phyloP scores from a whole-genome alignment of 1,284 basidiomycete genomes.

The Malassezia sympodialis region DNA sequence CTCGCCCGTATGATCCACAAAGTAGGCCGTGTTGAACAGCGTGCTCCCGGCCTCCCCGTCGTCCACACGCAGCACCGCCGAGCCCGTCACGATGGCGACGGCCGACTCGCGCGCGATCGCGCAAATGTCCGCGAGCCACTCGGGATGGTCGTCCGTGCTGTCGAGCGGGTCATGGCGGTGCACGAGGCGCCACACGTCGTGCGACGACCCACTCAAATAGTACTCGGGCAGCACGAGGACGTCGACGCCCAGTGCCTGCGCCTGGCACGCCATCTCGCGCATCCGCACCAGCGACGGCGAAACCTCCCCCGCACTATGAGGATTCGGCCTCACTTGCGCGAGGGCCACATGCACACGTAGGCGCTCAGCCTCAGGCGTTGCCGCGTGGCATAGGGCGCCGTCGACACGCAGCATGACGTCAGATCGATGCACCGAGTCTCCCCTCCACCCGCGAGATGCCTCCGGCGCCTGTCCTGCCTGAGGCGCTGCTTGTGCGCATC shows the following conservation, averaged over 20 bases:
- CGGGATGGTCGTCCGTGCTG: not conserved
- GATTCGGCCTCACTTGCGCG: constrained; percentile 20
- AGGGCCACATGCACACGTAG: constrained; percentile 16
- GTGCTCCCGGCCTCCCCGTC: constrained; percentile 18
- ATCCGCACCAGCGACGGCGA: not conserved
- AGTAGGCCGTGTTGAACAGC: constrained; percentile 45
- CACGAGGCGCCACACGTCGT: constrained; percentile 25
- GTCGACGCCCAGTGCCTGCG: constrained; percentile 22
- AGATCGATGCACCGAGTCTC: not conserved
- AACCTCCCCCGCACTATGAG: not conserved
- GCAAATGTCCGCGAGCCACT: not conserved
- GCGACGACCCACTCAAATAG: constrained; percentile 38
- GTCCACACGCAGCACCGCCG: constrained; percentile 29
- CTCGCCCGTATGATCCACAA: constrained; percentile 26
- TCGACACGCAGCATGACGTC: not conserved
- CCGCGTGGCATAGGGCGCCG: constrained; percentile 5
- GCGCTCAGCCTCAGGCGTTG: not conserved
- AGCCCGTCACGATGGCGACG: constrained; percentile 43
- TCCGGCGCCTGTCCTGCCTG: not conserved
- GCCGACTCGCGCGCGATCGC: constrained; percentile 23
- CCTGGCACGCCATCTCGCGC: not conserved
- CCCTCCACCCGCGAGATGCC: not conserved
- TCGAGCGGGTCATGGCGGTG: not conserved
- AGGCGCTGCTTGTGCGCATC: not conserved
- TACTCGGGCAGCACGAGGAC: constrained; percentile 45